Evolutionary conservation across 805 yeast species (phyloP), one percentile per base, ranked within the genome.

Genomic region (Saturnispora mendoncae): DNA sequence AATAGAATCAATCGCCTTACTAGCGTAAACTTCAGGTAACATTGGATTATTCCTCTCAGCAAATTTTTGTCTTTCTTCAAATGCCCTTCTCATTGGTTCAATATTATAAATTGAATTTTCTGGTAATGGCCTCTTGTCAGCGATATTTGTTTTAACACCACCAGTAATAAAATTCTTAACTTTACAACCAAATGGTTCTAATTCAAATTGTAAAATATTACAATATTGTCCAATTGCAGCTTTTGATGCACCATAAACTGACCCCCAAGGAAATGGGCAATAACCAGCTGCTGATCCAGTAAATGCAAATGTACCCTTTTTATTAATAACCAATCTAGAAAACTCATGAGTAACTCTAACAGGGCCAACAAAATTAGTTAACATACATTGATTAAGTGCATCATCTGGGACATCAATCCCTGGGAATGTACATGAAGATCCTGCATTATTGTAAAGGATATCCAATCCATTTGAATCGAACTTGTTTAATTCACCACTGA

Each of bases 221-320:
- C 85, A 82, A 53, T 77, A 84, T 49, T 74, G 79, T 49, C 81
- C 85, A 43, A 84, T 75, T 0, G 90, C 88, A 5, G 88, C 85
- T 52, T 84, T 84, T 1, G 81, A 57, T 1, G 88, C 69, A 25
- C 78, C 70, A 54, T 84, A 84, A 24, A 77, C 64, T 12, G 80
- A 67, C 1, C 80, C 75, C 57, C 78, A 82, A 20, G 94, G 94
- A 62, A 83, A 76, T 3, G 84, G 78, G 10, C 71, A 60, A 13
- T 74, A 41, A 1, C 85, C 92, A 13, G 81, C 72, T 2, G 79
- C 57, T 3, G 88, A 80, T 2, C 92, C 92, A 0, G 92, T 82
- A 58, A 80, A 81, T 0, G 79, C 76, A 44, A 84, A 71, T 0
- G 76, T 72, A 3, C 90, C 92, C 50, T 78, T 67, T 1, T 83